Evolutionary conservation across 176 grass and related monocot genomes (phyloP).

Genomic region (Eremochloa ophiuroides): DNA sequence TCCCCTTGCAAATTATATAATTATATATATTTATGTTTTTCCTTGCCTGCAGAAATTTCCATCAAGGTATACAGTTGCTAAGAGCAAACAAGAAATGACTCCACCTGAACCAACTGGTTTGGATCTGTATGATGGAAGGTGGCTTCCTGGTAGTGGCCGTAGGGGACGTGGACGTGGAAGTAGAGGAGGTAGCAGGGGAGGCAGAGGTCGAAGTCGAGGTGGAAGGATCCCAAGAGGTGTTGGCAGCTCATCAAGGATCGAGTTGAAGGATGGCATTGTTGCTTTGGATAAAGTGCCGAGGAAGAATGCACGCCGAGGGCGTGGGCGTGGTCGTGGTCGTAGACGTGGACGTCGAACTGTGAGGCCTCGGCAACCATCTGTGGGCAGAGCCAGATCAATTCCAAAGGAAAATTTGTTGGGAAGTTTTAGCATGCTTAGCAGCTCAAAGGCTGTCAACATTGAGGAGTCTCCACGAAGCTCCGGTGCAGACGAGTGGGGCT

Average conservation of each 20-base stretch:
- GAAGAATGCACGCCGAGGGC: slow-evolving; percentile 63
- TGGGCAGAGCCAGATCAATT: slow-evolving; percentile 50
- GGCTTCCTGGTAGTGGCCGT: slow-evolving; percentile 50
- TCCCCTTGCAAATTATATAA: neutral
- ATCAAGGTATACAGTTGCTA: slow-evolving; percentile 64
- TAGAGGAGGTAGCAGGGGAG: slow-evolving; percentile 62
- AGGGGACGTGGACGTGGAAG: slow-evolving; percentile 79
- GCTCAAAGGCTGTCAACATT: slow-evolving; percentile 32
- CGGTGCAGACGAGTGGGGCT: slow-evolving; percentile 70
- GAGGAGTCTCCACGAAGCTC: slow-evolving; percentile 79
- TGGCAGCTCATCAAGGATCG: slow-evolving; percentile 45
- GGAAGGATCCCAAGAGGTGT: slow-evolving; percentile 70
- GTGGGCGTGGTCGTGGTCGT: slow-evolving; percentile 60
- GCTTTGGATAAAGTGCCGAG: slow-evolving; percentile 40
- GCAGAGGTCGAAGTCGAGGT: slow-evolving; percentile 69
- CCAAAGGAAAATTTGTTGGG: slow-evolving; percentile 73
- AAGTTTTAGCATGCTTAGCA: slow-evolving; percentile 82
- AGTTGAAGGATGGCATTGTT: slow-evolving; percentile 43
- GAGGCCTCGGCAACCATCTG: slow-evolving; percentile 74
- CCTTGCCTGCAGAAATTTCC: slow-evolving; percentile 65
- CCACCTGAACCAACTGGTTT: slow-evolving; percentile 43
- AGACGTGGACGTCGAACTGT: slow-evolving; percentile 69
- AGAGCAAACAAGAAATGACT: slow-evolving; percentile 52
- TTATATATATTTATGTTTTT: slow-evolving; percentile 1
- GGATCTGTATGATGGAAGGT: slow-evolving; percentile 50